Percentiles rank a stretch among this genome's conserved stretches.
phyloP scores from a whole-genome alignment of 2,329 filamentous ascomycete genomes.

The Orbilia blumenaviensis region DNA sequence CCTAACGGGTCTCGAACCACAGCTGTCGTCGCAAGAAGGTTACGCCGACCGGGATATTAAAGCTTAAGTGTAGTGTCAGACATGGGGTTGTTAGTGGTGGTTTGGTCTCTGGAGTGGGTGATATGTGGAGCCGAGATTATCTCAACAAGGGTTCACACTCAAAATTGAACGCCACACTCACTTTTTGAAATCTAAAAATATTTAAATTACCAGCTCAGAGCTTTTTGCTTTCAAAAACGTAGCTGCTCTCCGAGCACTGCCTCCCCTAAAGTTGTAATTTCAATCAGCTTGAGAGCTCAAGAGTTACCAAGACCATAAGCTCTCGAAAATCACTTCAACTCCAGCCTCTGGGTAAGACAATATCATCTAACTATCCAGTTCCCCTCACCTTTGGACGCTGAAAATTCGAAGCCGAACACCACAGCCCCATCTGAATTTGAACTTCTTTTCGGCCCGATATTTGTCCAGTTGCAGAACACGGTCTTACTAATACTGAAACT shows the following conservation, averaged over 20 bases:
- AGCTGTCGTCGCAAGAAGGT: conserved; percentile 10
- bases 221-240: not conserved
- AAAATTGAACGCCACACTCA: conserved; percentile 25
- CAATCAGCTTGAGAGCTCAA: not conserved
- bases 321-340: not conserved
- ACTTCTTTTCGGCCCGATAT: not conserved
- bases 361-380: not conserved
- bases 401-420: conserved; percentile 15
- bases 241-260: not conserved
- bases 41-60: conserved; percentile 25
- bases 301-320: not conserved
- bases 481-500: not conserved
- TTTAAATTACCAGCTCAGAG: not conserved
- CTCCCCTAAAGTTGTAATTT: not conserved
- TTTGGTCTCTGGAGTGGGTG: conserved; percentile 13
- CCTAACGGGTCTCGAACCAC: not conserved
- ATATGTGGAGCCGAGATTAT: conserved; percentile 42
- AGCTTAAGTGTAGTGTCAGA: conserved; percentile 4
- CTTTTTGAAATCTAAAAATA: not conserved
- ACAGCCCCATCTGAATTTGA: not conserved
- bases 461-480: conserved; percentile 16
- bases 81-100: not conserved
- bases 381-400: not conserved
- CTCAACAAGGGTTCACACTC: conserved; percentile 15
- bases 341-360: not conserved